Conservation (phyloP, 1,139 yeast species). For the Protomyces macrosporus region DNA sequence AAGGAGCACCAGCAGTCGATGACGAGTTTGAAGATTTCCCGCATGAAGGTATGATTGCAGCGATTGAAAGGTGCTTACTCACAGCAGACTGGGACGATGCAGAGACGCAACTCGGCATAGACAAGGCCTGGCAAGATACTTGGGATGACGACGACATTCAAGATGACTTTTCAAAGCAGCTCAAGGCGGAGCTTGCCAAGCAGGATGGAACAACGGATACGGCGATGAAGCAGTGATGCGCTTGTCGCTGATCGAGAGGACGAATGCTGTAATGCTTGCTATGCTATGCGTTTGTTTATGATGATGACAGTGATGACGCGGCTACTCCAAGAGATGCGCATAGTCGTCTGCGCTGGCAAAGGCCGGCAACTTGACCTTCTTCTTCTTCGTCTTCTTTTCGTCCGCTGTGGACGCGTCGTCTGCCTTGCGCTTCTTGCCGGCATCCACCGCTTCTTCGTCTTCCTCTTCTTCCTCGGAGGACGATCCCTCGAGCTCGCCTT, state of each 20-base stretch:
- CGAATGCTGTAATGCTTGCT: neutral
- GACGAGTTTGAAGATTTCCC: slow-evolving; percentile 96
- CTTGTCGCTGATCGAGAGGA: neutral
- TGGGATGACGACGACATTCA: slow-evolving; percentile 87
- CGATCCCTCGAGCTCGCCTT: neutral
- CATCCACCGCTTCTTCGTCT: slow-evolving; percentile 73
- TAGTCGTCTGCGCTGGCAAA: slow-evolving; percentile 91
- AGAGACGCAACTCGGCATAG: slow-evolving; percentile 44
- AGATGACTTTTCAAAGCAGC: slow-evolving; percentile 69
- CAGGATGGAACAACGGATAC: slow-evolving; percentile 10
- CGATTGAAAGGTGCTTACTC: neutral
- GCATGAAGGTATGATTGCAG: slow-evolving; percentile 56
- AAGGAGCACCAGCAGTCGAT: slow-evolving; percentile 45
- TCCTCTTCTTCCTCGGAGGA: slow-evolving; percentile 41
- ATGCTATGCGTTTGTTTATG: neutral
- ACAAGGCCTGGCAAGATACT: slow-evolving; percentile 81
- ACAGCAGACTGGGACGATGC: slow-evolving; percentile 49
- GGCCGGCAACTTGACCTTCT: slow-evolving; percentile 65
- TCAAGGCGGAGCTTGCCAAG: slow-evolving; percentile 45
- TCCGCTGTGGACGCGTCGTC: slow-evolving; percentile 35
- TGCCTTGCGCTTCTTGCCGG: slow-evolving; percentile 45
- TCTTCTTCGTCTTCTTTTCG: slow-evolving; percentile 47
- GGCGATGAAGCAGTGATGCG: slow-evolving; percentile 13
- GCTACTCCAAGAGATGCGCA: slow-evolving; percentile 40
- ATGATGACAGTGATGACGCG: neutral